Percentiles rank a stretch among this genome's conserved stretches.
phyloP scores from a whole-genome alignment of 1,284 basidiomycete species.

The Pholiota adiposa region DNA sequence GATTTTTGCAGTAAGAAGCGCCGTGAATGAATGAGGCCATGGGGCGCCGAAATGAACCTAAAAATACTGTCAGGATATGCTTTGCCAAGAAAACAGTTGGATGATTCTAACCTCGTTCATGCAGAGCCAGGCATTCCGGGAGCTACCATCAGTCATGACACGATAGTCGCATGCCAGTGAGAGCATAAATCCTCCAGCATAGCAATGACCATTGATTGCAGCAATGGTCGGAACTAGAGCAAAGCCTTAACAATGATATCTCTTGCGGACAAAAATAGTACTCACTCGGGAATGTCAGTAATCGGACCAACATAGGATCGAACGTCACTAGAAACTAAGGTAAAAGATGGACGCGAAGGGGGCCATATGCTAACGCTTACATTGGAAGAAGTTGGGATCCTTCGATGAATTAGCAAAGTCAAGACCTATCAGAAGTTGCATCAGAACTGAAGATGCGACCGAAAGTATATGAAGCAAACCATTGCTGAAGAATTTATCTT shows the following conservation, averaged over 20 bases:
- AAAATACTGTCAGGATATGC: slow-evolving; percentile 1
- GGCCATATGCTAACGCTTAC: slow-evolving; percentile 45
- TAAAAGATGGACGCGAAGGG: slow-evolving; percentile 11
- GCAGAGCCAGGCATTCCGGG: slow-evolving; percentile 81
- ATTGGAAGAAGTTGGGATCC: slow-evolving; percentile 76
- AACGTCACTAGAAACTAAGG: slow-evolving; percentile 46
- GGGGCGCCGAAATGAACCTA: slow-evolving; percentile 85
- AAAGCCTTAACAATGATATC: slow-evolving; percentile 10
- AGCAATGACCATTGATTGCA: slow-evolving; percentile 91
- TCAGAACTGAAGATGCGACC: neutral
- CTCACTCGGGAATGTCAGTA: slow-evolving; percentile 75
- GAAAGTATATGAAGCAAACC: slow-evolving; percentile 46
- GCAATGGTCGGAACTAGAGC: slow-evolving; percentile 78
- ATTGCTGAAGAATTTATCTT: slow-evolving; percentile 91
- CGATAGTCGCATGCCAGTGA: slow-evolving; percentile 88
- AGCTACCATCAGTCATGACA: slow-evolving; percentile 83
- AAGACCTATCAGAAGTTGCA: slow-evolving; percentile 51
- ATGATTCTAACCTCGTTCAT: slow-evolving; percentile 84
- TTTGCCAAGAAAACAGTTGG: neutral
- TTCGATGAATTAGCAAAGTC: slow-evolving; percentile 68
- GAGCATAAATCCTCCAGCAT: slow-evolving; percentile 85
- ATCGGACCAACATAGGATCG: slow-evolving; percentile 55
- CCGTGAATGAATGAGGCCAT: slow-evolving; percentile 76
- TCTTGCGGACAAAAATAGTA: slow-evolving; percentile 7
- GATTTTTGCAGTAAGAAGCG: slow-evolving; percentile 71